phyloP scores from a whole-genome alignment of 2,329 filamentous ascomycete species.

The Hymenoscyphus occultus region DNA sequence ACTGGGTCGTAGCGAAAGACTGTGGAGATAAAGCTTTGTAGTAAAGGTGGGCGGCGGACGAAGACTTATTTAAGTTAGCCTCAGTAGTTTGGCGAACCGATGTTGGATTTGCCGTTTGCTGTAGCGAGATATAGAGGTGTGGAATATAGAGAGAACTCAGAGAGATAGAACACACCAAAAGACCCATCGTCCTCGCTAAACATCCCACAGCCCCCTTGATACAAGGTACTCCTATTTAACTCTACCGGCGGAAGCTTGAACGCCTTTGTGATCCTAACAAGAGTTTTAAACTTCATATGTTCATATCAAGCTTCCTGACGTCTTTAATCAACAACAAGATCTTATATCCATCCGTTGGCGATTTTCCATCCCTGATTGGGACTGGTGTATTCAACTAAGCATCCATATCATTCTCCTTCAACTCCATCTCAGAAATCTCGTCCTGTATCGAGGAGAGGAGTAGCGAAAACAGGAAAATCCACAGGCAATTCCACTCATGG shows the following conservation, averaged over 20 bases:
- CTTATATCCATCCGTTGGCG: neutral
- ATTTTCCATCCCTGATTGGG: neutral
- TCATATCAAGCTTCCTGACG: neutral
- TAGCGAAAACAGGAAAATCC: neutral
- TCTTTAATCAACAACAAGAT: neutral
- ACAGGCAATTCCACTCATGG: neutral
- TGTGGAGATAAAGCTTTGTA: neutral
- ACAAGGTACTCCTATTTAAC: neutral
- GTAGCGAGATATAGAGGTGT: too few relatives aligned
- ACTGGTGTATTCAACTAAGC: neutral
- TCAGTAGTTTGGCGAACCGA: neutral
- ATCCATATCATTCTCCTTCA: neutral
- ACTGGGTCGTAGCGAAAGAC: neutral
- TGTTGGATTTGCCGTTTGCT: too few relatives aligned
- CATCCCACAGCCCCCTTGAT: neutral
- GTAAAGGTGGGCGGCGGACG: neutral
- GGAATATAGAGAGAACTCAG: too few relatives aligned
- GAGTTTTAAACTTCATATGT: neutral
- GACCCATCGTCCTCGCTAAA: neutral
- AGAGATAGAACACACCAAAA: neutral
- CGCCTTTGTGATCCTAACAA: neutral
- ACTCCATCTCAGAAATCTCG: neutral
- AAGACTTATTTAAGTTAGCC: neutral
- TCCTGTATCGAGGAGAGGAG: neutral
- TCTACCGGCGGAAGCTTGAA: neutral